Conservation (phyloP, 1,139 yeast species). For the Citeromyces hawaiiensis region DNA sequence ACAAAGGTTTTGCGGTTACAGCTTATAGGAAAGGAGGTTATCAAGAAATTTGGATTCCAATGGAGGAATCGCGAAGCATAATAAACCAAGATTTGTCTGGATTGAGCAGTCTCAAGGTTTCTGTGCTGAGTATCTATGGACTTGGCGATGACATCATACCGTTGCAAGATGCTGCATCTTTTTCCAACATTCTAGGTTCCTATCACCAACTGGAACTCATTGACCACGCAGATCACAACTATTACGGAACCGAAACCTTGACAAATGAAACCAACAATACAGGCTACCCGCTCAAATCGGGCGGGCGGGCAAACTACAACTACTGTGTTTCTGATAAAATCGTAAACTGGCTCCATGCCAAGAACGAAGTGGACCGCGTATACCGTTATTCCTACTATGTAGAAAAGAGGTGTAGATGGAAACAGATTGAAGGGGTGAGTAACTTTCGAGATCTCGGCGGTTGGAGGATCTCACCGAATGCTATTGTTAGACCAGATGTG, state of each 20-base stretch:
- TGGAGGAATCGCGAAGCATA: slow-evolving; percentile 40
- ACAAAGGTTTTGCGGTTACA: slow-evolving; percentile 22
- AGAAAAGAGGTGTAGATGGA: slow-evolving; percentile 39
- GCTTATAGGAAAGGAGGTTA: slow-evolving; percentile 40
- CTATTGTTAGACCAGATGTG: slow-evolving; percentile 38
- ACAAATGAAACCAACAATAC: slow-evolving; percentile 19
- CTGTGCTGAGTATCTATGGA: slow-evolving; percentile 65
- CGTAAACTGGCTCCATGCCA: slow-evolving; percentile 35
- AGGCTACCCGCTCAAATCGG: slow-evolving; percentile 26
- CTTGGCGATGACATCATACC: slow-evolving; percentile 54
- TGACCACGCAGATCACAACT: slow-evolving; percentile 71
- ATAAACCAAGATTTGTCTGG: slow-evolving; percentile 32
- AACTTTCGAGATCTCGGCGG: slow-evolving; percentile 82
- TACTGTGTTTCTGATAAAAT: slow-evolving; percentile 38
- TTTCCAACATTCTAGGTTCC: slow-evolving; percentile 41
- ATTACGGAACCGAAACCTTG: slow-evolving; percentile 35
- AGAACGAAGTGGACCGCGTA: slow-evolving; percentile 39
- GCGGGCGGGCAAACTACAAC: slow-evolving; percentile 38
- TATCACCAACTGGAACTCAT: slow-evolving; percentile 48
- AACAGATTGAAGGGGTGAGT: slow-evolving; percentile 47
- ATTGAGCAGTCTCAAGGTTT: slow-evolving; percentile 30
- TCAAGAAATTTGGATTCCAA: slow-evolving; percentile 25
- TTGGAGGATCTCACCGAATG: slow-evolving; percentile 28
- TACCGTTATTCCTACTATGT: slow-evolving; percentile 22
- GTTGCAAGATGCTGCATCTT: slow-evolving; percentile 42